Conservation (phyloP, 257 asterid species). For the Pogostemon cablin region DNA sequence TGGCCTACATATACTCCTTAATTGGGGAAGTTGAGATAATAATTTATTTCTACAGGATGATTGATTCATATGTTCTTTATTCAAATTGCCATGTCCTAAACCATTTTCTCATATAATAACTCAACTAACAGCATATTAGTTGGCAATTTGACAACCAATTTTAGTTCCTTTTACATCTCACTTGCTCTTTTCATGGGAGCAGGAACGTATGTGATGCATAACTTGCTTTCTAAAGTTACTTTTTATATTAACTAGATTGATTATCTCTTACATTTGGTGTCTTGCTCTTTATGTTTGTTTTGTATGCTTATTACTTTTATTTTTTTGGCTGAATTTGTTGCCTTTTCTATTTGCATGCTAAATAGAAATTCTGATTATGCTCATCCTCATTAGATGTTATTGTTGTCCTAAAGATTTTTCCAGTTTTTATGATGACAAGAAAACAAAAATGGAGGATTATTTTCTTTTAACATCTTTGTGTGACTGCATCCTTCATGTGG, state of each 20-base stretch:
- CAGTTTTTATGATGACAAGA: background rate
- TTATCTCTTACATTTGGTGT: background rate
- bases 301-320: background rate
- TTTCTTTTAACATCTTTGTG: background rate
- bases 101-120: constrained; percentile 9
- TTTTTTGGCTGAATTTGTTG: background rate
- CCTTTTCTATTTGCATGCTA: background rate
- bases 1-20: constrained; percentile 15
- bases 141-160: constrained; percentile 16
- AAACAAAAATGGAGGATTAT: background rate
- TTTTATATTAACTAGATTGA: background rate
- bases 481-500: background rate
- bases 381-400: background rate
- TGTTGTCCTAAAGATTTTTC: background rate
- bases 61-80: background rate
- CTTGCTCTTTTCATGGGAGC: background rate
- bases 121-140: constrained; percentile 1
- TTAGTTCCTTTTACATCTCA: background rate
- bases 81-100: background rate
- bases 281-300: background rate
- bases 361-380: constrained; percentile 6
- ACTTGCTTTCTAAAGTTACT: background rate
- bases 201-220: background rate
- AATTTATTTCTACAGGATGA: constrained; percentile 8
- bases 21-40: constrained; percentile 6